phyloP scores from a whole-genome alignment of 2,329 filamentous ascomycete species.

The Thermothelomyces thermophilus region DNA sequence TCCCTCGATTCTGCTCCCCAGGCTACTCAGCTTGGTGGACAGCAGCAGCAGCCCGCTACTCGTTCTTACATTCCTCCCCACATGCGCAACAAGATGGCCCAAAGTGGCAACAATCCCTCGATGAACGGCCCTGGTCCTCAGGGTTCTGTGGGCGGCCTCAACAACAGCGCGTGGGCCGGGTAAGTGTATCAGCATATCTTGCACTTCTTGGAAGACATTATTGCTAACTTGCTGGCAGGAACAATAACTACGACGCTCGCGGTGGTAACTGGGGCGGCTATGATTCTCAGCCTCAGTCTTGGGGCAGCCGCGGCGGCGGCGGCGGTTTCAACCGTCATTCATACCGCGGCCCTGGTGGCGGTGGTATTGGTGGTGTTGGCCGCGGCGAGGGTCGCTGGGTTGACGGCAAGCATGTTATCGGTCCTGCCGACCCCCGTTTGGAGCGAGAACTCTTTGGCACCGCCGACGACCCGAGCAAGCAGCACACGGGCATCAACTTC shows the following conservation, averaged over 20 bases:
- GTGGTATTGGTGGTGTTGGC: slow-evolving; percentile 59
- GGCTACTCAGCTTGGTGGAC: slow-evolving; percentile 27
- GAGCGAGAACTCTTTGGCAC: slow-evolving; percentile 95
- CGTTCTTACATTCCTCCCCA: slow-evolving; percentile 84
- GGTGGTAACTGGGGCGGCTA: slow-evolving; percentile 16
- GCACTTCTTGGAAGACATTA: neutral
- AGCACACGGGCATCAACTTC: slow-evolving; percentile 99
- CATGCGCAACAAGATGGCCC: slow-evolving; percentile 56
- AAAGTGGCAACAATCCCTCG: slow-evolving; percentile 32
- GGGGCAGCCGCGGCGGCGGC: slow-evolving; percentile 24
- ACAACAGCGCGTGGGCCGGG: slow-evolving; percentile 59
- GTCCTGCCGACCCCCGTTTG: slow-evolving; percentile 77
- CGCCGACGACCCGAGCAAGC: slow-evolving; percentile 85
- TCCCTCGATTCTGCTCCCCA: slow-evolving; percentile 46
- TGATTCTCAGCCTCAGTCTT: slow-evolving; percentile 12
- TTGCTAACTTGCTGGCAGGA: slow-evolving; percentile 29
- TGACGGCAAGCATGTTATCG: slow-evolving; percentile 92
- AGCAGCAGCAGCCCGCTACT: slow-evolving; percentile 31
- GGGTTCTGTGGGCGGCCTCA: slow-evolving; percentile 43
- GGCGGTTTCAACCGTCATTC: slow-evolving; percentile 55
- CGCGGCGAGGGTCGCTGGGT: slow-evolving; percentile 95
- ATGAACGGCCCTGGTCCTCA: slow-evolving; percentile 28
- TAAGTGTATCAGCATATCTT: slow-evolving; percentile 35
- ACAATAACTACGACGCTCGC: slow-evolving; percentile 42
- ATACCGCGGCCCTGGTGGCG: slow-evolving; percentile 50